These are phyloP conservation scores for Coemansia sp. DNA, from an alignment of 192 early-diverging fungal species.

Conservation along the genomic window DNA sequence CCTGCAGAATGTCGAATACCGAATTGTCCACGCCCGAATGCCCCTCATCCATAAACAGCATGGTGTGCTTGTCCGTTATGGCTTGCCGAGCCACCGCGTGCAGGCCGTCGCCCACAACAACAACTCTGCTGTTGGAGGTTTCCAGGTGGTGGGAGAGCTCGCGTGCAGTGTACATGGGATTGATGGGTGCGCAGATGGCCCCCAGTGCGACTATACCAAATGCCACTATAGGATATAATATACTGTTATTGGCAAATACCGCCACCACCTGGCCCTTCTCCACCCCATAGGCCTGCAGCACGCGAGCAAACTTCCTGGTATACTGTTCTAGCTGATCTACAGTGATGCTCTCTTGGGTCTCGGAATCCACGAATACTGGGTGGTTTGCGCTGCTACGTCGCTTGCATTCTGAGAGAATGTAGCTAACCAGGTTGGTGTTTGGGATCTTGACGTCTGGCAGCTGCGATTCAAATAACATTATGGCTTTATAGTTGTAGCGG, in stretches of 20 bases:
- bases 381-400: slow-evolving; percentile 6
- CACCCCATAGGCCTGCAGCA: slow-evolving; percentile 50
- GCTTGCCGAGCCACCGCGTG: slow-evolving; percentile 24
- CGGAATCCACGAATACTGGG: slow-evolving; percentile 40
- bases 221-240: slow-evolving; percentile 65
- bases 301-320: slow-evolving; percentile 18
- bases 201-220: slow-evolving; percentile 64
- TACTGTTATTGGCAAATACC: slow-evolving; percentile 48
- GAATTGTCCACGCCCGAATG: neutral
- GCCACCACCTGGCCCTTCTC: slow-evolving; percentile 69
- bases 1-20: slow-evolving; percentile 10
- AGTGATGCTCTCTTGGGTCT: slow-evolving; percentile 12
- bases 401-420: slow-evolving; percentile 27
- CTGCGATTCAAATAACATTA: slow-evolving; percentile 25
- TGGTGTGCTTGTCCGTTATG: slow-evolving; percentile 12
- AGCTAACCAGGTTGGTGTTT: slow-evolving; percentile 21
- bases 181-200: slow-evolving; percentile 67
- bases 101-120: slow-evolving; percentile 59
- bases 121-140: slow-evolving; percentile 63
- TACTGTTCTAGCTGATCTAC: slow-evolving; percentile 17
- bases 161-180: slow-evolving; percentile 74
- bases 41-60: slow-evolving; percentile 39
- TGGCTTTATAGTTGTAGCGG: no score
- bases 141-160: slow-evolving; percentile 80
- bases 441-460: slow-evolving; percentile 35